Evolutionary conservation across 106 monocot genomes (phyloP).

Genomic region (Chionographis japonica): DNA sequence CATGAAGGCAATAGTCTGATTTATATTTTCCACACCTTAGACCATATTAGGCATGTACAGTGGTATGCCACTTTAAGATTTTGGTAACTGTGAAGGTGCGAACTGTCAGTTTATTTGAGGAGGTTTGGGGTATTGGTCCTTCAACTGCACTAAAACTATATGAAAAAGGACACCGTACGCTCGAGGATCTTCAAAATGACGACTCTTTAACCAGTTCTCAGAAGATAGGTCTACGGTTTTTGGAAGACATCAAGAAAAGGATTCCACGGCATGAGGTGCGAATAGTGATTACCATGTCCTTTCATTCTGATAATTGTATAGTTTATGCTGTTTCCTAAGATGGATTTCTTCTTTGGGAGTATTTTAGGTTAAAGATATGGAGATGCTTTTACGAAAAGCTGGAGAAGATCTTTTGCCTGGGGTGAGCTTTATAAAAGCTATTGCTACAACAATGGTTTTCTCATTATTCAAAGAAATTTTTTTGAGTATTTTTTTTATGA

Average conservation of each 20-base stretch:
- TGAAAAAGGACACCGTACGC: conserved; percentile 84
- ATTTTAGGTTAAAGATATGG: conserved; percentile 82
- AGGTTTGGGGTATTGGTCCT: conserved; percentile 99
- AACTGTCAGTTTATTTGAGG: conserved; percentile 73
- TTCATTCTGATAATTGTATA: not conserved
- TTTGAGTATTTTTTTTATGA: too few species aligned
- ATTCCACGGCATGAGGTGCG: conserved; percentile 86
- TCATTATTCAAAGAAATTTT: too few species aligned
- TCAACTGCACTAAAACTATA: conserved; percentile 92
- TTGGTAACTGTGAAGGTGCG: conserved; percentile 47
- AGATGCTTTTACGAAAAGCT: conserved; percentile 66
- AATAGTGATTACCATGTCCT: not conserved
- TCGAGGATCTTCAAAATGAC: conserved; percentile 72
- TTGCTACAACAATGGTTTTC: too few species aligned
- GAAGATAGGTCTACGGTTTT: conserved; percentile 67
- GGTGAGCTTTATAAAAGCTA: conserved; percentile 34
- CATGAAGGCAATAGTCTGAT: too few species aligned
- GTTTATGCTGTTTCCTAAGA: not conserved
- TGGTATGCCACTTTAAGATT: not conserved
- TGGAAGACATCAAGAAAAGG: conserved; percentile 77
- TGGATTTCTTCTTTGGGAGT: conserved; percentile 4
- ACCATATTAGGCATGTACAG: not conserved
- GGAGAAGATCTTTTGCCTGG: conserved; percentile 64
- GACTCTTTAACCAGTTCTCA: conserved; percentile 73
- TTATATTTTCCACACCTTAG: not conserved